Base-by-base conservation (phyloP, 257 asterid genomes). In the Pogostemon cablin region DNA sequence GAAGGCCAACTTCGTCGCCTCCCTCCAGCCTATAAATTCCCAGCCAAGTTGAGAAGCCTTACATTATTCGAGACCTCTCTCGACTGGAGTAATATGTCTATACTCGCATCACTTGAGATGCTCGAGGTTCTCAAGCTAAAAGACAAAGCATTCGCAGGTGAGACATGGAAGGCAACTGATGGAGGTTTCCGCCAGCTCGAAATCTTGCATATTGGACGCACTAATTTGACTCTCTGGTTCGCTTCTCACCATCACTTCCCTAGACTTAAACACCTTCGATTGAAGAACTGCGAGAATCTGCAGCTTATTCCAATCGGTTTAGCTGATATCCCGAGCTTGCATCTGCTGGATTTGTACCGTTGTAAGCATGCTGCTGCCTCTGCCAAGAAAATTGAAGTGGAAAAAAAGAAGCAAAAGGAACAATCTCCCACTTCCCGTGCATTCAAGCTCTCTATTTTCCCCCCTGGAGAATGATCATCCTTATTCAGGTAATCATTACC, bases 1-100 rank as follows among this genome's bases (percentile, higher is more conserved):
- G 71, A 75, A 56, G 40, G 63, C 54, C 58, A 65, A 52, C 62
- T 80, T 9, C 34, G 20, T 7, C 65, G 47, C 37, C 81, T 77
- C 68, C 81, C 76, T 64, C 75, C 80, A 32, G 75, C 82, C 0
- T 62, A 74, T 7, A 75, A 71, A 37, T 81, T 81, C 39, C 85
- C 80, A 0, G 37, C 71, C 42, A 52, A 70, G 9, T 6, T 81
- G 69, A 81, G 62, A 57, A 74, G 75, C 53, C 58, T 81, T 4
- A 81, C 85, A 2, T 8, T 81, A 3, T 35, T 55, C 7, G 77
- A 46, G 12, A 80, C 85, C 7, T 71, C 57, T 38, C 80, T 80
- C 1, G 80, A 77, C 8, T 80, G 85, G 85, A 3, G 9, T 1
- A 58, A 73, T n/a, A 80, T 77, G 77, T 77, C 69, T 32, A 17